A percentile compares a stretch with the other conserved stretches of the same genome.
These are phyloP conservation scores for Inonotus hispidus DNA, from an alignment of 1,284 basidiomycete species.

Conservation along the genomic window DNA sequence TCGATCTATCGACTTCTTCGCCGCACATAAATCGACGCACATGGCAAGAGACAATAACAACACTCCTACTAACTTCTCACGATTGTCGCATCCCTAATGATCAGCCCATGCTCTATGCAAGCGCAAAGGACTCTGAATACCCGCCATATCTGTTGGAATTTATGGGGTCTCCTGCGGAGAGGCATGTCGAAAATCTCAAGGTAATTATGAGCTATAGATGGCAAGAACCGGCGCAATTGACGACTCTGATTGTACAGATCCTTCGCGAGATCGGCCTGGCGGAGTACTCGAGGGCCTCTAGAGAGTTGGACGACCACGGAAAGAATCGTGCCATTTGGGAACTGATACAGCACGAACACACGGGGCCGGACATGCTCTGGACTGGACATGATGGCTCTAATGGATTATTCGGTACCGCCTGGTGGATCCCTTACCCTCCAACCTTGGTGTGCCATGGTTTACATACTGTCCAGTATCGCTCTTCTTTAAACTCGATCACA, in stretches of 20 bases:
- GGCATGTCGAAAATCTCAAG: slow-evolving; percentile 80
- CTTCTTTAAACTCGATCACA: slow-evolving; percentile 24
- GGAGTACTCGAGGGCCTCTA: slow-evolving; percentile 47
- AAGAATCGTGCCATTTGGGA: slow-evolving; percentile 43
- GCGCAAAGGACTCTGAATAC: slow-evolving; percentile 52
- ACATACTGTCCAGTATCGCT: not conserved
- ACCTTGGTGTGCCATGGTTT: slow-evolving; percentile 43
- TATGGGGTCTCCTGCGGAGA: slow-evolving; percentile 61
- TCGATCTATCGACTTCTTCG: slow-evolving; percentile 58
- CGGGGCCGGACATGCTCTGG: slow-evolving; percentile 72
- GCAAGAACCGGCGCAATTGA: not conserved
- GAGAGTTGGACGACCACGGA: slow-evolving; percentile 40
- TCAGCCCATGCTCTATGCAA: slow-evolving; percentile 57
- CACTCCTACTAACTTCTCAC: slow-evolving; percentile 57
- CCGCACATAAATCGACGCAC: slow-evolving; percentile 68
- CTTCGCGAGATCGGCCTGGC: slow-evolving; percentile 58
- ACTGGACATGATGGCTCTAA: slow-evolving; percentile 31
- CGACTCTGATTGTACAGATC: slow-evolving; percentile 37
- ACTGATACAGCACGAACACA: slow-evolving; percentile 48
- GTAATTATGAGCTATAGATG: slow-evolving; percentile 29
- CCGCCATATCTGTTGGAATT: slow-evolving; percentile 74
- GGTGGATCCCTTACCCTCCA: slow-evolving; percentile 77
- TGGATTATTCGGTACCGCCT: slow-evolving; percentile 62
- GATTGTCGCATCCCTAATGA: slow-evolving; percentile 57
- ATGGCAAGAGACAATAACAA: slow-evolving; percentile 79